A percentile compares a stretch with the other conserved stretches of the same genome.
Evolutionary conservation across 2,329 filamentous ascomycete species (phyloP).

Genomic region (Chaetoscypha palmicola): DNA sequence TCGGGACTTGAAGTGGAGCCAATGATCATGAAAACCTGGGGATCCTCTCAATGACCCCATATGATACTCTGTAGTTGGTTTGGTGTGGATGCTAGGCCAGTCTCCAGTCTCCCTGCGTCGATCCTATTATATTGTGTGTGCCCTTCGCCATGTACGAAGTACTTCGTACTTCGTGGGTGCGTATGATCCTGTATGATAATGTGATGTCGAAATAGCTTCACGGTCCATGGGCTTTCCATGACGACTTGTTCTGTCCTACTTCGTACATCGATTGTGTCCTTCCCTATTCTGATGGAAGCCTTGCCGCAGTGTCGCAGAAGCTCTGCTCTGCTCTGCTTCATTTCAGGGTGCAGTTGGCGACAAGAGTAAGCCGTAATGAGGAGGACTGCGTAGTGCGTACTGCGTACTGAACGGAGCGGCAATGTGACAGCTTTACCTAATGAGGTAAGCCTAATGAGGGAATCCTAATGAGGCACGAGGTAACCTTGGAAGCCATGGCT

Average conservation of each 20-base stretch:
- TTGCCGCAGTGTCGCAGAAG: not conserved
- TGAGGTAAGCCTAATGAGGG: not conserved
- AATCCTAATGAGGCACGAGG: not conserved
- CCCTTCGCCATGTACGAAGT: not conserved
- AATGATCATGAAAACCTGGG: not conserved
- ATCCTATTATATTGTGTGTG: not conserved
- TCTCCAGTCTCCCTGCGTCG: not conserved
- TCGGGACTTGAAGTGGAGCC: too few relatives aligned
- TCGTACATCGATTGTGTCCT: not conserved
- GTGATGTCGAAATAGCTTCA: not conserved
- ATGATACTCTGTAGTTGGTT: too few relatives aligned
- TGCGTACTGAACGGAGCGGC: too few relatives aligned
- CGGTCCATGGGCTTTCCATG: not conserved
- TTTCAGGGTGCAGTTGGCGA: not conserved
- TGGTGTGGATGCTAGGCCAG: not conserved
- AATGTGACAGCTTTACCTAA: not conserved
- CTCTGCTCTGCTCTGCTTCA: too few relatives aligned
- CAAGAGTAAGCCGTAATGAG: not conserved
- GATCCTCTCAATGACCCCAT: not conserved
- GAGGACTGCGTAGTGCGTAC: not conserved
- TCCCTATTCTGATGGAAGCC: not conserved
- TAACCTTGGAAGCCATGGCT: not conserved
- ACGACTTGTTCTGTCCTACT: not conserved
- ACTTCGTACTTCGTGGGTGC: too few relatives aligned
- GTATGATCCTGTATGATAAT: too few relatives aligned